Evolutionary conservation across 805 yeast genomes (phyloP).

Genomic region (Ascoidea asiatica): DNA sequence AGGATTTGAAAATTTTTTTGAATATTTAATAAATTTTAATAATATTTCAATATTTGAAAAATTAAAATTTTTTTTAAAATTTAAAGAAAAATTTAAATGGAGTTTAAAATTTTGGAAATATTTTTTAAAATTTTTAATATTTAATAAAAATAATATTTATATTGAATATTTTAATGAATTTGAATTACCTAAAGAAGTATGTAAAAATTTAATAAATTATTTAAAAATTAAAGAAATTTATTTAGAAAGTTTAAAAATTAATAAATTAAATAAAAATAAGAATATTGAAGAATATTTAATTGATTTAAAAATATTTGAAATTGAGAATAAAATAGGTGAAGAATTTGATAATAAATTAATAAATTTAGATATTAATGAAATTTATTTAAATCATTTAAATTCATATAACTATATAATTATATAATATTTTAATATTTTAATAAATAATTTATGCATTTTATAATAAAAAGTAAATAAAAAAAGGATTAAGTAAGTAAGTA

Average conservation of each 20-base stretch:
- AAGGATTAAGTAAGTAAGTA: background rate
- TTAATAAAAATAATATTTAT: conserved; percentile 2
- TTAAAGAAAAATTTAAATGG: conserved; percentile 15
- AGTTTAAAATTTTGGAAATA: conserved; percentile 9
- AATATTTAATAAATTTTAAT: conserved; percentile 23
- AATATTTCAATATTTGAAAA: conserved; percentile 21
- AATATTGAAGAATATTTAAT: background rate
- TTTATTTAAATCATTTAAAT: background rate
- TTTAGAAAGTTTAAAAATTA: background rate
- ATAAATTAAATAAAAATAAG: background rate
- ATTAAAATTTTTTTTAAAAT: conserved; percentile 17
- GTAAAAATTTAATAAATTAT: background rate
- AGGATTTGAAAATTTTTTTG: conserved; percentile 16
- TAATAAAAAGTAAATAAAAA: too few relatives aligned
- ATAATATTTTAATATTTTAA: too few relatives aligned
- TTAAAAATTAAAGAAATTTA: background rate
- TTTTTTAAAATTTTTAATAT: conserved; percentile 5
- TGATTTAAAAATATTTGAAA: background rate
- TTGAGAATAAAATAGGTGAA: background rate
- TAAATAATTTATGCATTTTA: too few relatives aligned
- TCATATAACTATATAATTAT: background rate
- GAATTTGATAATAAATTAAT: too few relatives aligned
- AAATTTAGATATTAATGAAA: background rate
- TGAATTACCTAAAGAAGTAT: background rate
- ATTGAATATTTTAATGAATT: background rate